Evolutionary conservation across 2,329 filamentous ascomycete species (phyloP).

Genomic region (Metarhizium sp.): DNA sequence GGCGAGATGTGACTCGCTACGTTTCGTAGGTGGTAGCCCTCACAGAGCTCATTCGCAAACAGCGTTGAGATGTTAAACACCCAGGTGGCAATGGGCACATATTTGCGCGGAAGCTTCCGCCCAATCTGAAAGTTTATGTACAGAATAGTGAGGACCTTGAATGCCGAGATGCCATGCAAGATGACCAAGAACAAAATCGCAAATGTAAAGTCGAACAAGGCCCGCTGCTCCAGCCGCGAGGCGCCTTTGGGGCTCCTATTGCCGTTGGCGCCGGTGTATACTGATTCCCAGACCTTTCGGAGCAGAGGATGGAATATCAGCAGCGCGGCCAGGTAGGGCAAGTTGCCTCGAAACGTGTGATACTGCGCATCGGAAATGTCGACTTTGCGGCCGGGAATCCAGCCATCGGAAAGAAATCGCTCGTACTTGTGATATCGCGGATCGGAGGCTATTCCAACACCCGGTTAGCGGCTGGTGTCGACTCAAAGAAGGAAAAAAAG

Average conservation of each 20-base stretch:
- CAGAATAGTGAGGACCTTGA: slow-evolving; percentile 76
- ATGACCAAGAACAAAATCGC: slow-evolving; percentile 67
- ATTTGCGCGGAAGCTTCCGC: slow-evolving; percentile 58
- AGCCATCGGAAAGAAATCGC: slow-evolving; percentile 64
- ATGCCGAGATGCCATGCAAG: slow-evolving; percentile 75
- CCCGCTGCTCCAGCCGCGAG: slow-evolving; percentile 55
- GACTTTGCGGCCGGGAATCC: slow-evolving; percentile 87
- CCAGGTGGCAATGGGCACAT: slow-evolving; percentile 74
- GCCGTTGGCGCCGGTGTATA: slow-evolving; percentile 29
- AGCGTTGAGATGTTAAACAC: slow-evolving; percentile 76
- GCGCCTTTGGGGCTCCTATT: slow-evolving; percentile 34
- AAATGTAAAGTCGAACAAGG: slow-evolving; percentile 76
- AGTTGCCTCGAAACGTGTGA: slow-evolving; percentile 70
- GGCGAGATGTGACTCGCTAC: slow-evolving; percentile 46
- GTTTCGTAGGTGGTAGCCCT: slow-evolving; percentile 63
- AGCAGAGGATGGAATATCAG: slow-evolving; percentile 71
- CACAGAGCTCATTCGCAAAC: slow-evolving; percentile 80
- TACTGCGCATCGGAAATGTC: slow-evolving; percentile 91
- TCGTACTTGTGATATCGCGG: slow-evolving; percentile 71
- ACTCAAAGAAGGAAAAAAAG: slow-evolving; percentile 2
- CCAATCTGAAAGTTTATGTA: slow-evolving; percentile 74
- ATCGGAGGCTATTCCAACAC: slow-evolving; percentile 54
- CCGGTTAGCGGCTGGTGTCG: slow-evolving; percentile 7
- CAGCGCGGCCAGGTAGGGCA: slow-evolving; percentile 69
- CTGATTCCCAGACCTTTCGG: slow-evolving; percentile 59